Base-by-base conservation (phyloP, 768 basidiomycete genomes). In the Chalciporus piperatus region DNA sequence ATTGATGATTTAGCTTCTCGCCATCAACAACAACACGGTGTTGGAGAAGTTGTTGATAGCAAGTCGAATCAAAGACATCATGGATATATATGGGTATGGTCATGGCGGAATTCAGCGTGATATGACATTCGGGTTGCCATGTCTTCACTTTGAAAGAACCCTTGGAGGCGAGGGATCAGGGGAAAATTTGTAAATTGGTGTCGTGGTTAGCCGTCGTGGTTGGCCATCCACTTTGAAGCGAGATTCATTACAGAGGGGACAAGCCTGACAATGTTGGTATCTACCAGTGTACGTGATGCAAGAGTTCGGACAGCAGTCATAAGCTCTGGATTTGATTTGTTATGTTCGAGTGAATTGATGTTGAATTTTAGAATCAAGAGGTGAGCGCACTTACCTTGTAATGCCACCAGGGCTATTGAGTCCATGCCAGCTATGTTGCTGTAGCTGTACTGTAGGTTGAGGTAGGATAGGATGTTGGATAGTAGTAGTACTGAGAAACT, bases 161-260 rank as follows among this genome's bases (percentile, higher is more conserved):
- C 65, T 41, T 60, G 45, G 8, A 78, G 69, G 3, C 64, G 70
- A 4, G 69, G 71, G 30, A 70, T 73, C 19, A 77, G 48, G 1
- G 74, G 74, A 13, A 78, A 45, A 51, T 77, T 77, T 3, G 52
- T 50, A 55, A 74, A 77, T 3, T 46, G 43, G 30, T 57, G 60
- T 0, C 62, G 51, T 1, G 74, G 60, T 28, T 56, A n/a, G n/a
- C n/a, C n/a, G n/a, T n/a, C n/a, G n/a, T n/a, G n/a, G n/a, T n/a
- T n/a, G 59, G 0, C 61, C 60, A 32, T 47, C 37, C 10, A 48
- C 1, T 38, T 62, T 40, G 44, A 41, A 66, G 1, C 70, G 63
- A 11, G 69, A n/a, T 40, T 61, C 59, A 0, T 65, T 41, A 59
- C 76, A 79, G 55, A 62, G 62, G 1, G 70, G 70, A 49, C 78